These are phyloP conservation scores for Debaryomycetaceae sp. DNA, from an alignment of 1,139 yeast genomes.

Conservation along the genomic window DNA sequence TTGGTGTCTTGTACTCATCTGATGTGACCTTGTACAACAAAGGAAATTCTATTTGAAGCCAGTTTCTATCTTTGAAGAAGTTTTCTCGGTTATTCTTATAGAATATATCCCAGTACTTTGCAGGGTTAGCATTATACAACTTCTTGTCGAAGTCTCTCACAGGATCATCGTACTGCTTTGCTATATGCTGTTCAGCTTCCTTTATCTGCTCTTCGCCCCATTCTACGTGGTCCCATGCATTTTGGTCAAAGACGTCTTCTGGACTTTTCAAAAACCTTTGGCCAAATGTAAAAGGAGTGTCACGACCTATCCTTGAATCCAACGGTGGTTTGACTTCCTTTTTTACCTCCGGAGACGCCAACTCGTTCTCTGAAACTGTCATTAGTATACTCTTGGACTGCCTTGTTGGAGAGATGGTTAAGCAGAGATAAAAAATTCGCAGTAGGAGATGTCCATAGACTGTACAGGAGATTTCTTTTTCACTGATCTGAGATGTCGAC, in stretches of 20 bases:
- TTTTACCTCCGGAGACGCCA: not conserved
- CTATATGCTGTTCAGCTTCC: constrained; percentile 72
- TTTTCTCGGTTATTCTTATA: constrained; percentile 88
- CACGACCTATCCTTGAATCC: constrained; percentile 70
- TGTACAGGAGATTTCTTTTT: not conserved
- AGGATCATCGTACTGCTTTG: constrained; percentile 74
- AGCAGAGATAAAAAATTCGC: not conserved
- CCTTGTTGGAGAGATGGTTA: not conserved
- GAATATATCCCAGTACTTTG: constrained; percentile 92
- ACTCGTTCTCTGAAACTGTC: not conserved
- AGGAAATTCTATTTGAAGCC: constrained; percentile 96
- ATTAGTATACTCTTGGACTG: not conserved
- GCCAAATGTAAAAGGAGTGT: constrained; percentile 88
- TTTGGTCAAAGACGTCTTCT: constrained; percentile 84
- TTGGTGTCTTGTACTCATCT: constrained; percentile 59
- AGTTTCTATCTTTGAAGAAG: constrained; percentile 92
- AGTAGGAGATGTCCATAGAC: not conserved
- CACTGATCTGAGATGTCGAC: not conserved
- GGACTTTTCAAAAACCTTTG: constrained; percentile 71
- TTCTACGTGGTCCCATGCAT: constrained; percentile 98
- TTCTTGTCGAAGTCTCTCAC: constrained; percentile 83
- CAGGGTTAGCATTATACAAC: constrained; percentile 79
- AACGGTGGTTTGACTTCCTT: constrained; percentile 29
- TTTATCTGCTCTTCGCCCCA: constrained; percentile 90
- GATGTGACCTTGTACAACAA: constrained; percentile 72